A percentile compares a stretch with the other conserved stretches of the same genome.
These are phyloP conservation scores for Cadophora luteo-olivacea DNA, from an alignment of 2,329 filamentous ascomycete species.

Conservation along the genomic window DNA sequence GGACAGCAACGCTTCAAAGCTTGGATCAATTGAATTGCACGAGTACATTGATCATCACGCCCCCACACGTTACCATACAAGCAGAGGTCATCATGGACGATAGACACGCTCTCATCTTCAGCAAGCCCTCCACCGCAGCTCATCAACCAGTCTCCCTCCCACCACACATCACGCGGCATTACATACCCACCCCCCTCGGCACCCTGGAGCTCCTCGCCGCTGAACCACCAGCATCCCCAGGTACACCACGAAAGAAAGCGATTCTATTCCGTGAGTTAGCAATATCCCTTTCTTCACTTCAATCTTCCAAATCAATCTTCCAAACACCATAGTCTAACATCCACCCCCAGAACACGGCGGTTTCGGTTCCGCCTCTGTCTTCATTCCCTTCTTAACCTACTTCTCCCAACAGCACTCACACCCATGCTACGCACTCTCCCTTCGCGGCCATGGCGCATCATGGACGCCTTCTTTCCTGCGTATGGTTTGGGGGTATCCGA, in stretches of 20 bases:
- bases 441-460: slow-evolving; percentile 50
- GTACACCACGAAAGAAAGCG: slow-evolving; percentile 20
- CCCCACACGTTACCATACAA: too few relatives aligned
- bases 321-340: not conserved
- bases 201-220: slow-evolving; percentile 49
- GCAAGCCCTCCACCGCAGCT: not conserved
- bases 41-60: too few relatives aligned
- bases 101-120: slow-evolving; percentile 4
- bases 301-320: not conserved
- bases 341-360: slow-evolving; percentile 44
- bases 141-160: slow-evolving; percentile 36
- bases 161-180: slow-evolving; percentile 41
- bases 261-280: slow-evolving; percentile 45
- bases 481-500: slow-evolving; percentile 44
- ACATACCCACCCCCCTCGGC: slow-evolving; percentile 45
- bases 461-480: slow-evolving; percentile 48
- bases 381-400: slow-evolving; percentile 42
- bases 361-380: slow-evolving; percentile 50
- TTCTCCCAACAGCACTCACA: slow-evolving; percentile 46
- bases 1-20: too few relatives aligned
- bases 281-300: not conserved
- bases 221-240: slow-evolving; percentile 26
- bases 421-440: slow-evolving; percentile 49
- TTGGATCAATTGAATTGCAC: too few relatives aligned
- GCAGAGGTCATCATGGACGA: slow-evolving; percentile 11